Evolutionary conservation across 805 yeast species (phyloP).

Genomic region (Debaryomyces prosopidis): DNA sequence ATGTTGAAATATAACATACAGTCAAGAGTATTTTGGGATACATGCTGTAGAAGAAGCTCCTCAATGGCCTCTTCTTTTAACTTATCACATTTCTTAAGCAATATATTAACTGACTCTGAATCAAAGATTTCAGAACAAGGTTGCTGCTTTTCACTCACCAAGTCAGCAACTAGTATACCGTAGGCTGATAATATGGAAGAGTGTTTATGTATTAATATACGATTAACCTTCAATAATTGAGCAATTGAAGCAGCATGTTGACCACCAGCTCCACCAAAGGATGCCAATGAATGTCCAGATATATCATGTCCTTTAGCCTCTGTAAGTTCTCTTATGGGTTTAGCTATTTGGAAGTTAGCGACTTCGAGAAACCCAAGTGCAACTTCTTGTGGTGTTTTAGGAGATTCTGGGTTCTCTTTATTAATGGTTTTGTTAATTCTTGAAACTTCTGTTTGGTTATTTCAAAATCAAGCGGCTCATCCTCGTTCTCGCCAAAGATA

Average conservation of each 20-base stretch:
- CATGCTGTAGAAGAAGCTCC: constrained; percentile 13
- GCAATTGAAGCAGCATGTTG: constrained; percentile 86
- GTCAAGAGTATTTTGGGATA: constrained; percentile 6
- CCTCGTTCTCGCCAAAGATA: constrained; percentile 79
- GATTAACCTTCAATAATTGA: constrained; percentile 61
- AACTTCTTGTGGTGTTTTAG: constrained; percentile 61
- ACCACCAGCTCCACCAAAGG: constrained; percentile 95
- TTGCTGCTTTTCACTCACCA: constrained; percentile 75
- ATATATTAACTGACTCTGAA: constrained; percentile 21
- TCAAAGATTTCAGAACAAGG: constrained; percentile 55
- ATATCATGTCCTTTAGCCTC: constrained; percentile 79
- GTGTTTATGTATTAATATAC: constrained; percentile 74
- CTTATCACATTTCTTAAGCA: constrained; percentile 10
- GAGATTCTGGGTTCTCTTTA: constrained; percentile 39
- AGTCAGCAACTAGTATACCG: constrained; percentile 86
- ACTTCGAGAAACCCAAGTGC: constrained; percentile 82
- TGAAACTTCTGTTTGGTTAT: constrained; percentile 51
- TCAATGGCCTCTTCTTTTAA: constrained; percentile 10
- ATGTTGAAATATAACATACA: constrained; percentile 16
- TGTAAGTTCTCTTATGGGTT: constrained; percentile 81
- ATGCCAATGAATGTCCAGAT: constrained; percentile 67
- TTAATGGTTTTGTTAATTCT: constrained; percentile 61
- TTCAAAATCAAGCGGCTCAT: constrained; percentile 65
- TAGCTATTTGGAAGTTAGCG: constrained; percentile 88
- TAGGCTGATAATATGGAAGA: constrained; percentile 85